Conservation (phyloP, 352 stramenopile genomes). For the Globisporangium paddicum region DNA sequence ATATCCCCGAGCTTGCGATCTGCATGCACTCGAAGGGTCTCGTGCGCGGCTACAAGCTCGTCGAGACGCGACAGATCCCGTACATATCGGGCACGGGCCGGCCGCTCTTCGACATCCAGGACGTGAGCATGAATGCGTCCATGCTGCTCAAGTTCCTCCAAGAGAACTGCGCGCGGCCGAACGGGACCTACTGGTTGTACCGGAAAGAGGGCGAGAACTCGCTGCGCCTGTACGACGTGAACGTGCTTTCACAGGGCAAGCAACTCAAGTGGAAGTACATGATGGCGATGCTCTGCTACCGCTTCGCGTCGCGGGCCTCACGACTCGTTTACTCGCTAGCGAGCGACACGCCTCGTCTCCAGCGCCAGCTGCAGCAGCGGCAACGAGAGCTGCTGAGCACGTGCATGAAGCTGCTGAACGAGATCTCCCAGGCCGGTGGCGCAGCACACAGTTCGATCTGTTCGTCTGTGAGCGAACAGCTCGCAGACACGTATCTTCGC, state of each 20-base stretch:
- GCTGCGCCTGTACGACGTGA: conserved; percentile 77
- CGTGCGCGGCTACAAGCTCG: conserved; percentile 81
- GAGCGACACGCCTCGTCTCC: conserved; percentile 42
- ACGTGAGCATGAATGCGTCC: conserved; percentile 83
- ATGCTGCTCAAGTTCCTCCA: conserved; percentile 87
- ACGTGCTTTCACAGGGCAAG: conserved; percentile 76
- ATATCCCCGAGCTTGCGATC: conserved; percentile 82
- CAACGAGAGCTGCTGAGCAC: conserved; percentile 74
- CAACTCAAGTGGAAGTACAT: conserved; percentile 91
- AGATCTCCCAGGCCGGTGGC: conserved; percentile 62
- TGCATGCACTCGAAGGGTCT: conserved; percentile 86
- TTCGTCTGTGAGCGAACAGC: conserved; percentile 71
- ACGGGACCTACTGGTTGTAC: conserved; percentile 84
- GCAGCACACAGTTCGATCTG: conserved; percentile 70
- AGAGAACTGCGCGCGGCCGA: conserved; percentile 77
- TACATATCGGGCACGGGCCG: conserved; percentile 60
- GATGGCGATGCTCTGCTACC: conserved; percentile 88
- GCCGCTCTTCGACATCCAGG: conserved; percentile 78
- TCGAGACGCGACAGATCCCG: conserved; percentile 79
- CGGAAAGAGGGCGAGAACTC: conserved; percentile 76
- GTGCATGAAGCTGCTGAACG: conserved; percentile 66
- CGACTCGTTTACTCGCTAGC: conserved; percentile 62
- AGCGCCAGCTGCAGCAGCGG: conserved; percentile 61
- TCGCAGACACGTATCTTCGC: conserved; percentile 77
- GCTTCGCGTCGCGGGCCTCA: conserved; percentile 69